Percentiles rank a stretch among this genome's conserved stretches.
phyloP scores from a whole-genome alignment of 805 yeast species.

The Candida odintsovae region DNA sequence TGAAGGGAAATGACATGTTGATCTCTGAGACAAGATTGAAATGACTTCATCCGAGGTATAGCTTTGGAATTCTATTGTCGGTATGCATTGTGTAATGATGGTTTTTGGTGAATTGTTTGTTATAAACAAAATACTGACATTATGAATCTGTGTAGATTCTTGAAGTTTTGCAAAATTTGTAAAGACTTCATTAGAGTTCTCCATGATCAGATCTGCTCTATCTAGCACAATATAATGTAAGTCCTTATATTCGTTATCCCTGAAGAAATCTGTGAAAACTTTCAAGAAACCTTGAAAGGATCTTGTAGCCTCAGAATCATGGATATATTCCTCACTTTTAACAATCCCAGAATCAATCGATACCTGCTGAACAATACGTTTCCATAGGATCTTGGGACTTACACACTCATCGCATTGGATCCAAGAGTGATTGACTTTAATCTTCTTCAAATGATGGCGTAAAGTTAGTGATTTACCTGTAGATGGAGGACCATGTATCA shows the following conservation, averaged over 20 bases:
- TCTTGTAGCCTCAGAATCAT: conserved; percentile 9
- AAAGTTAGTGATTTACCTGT: conserved; percentile 21
- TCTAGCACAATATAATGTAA: conserved; percentile 22
- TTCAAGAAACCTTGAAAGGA: conserved; percentile 20
- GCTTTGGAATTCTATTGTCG: conserved; percentile 13
- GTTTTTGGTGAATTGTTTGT: conserved; percentile 12
- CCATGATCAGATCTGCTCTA: conserved; percentile 21
- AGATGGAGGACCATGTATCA: conserved; percentile 17
- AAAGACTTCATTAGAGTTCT: conserved; percentile 14
- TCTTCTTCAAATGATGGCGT: conserved; percentile 4
- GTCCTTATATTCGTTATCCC: conserved; percentile 2
- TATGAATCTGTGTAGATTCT: conserved; percentile 12
- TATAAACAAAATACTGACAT: conserved; percentile 18
- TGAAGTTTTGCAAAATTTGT: conserved; percentile 15
- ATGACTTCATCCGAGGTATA: conserved; percentile 14
- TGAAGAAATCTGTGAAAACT: conserved; percentile 11
- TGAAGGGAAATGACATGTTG: conserved; percentile 10
- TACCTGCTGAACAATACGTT: conserved; percentile 10
- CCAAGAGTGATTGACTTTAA: conserved; percentile 11
- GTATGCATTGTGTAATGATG: conserved; percentile 15
- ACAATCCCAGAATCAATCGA: conserved; percentile 10
- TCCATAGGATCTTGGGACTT: conserved; percentile 19
- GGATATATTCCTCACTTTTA: conserved; percentile 1
- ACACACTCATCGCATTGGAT: conserved; percentile 24
- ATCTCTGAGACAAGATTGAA: conserved; percentile 2